Evolutionary conservation across 495 filamentous ascomycete species (phyloP), one percentile per base, ranked within the genome.

Genomic region (Aspergillus wentii): DNA sequence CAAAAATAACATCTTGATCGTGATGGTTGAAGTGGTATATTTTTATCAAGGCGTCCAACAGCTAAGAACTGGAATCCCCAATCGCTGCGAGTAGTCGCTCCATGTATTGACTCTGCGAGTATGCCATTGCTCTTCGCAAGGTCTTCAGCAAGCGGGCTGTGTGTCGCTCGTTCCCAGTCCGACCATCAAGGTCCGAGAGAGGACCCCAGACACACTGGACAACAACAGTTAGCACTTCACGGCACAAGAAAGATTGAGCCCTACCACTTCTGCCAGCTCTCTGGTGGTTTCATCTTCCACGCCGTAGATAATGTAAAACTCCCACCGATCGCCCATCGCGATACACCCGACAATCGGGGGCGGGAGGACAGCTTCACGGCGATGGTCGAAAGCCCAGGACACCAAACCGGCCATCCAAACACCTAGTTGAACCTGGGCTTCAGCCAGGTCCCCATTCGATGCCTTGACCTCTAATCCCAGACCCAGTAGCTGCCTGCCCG

Each of bases 251-350:
- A n/a, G n/a, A n/a, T n/a, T n/a, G n/a, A n/a, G n/a, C n/a, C n/a
- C n/a, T n/a, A n/a, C n/a, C n/a, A n/a, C n/a, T n/a, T n/a, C n/a
- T n/a, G n/a, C n/a, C n/a, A n/a, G n/a, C n/a, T n/a, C n/a, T 11
- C 16, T 13, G 15, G 32, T 9, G 25, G 13, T 9, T 34, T 20
- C 8, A 20, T 20, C 32, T 13, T 34, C 14, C 13, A 34, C 15
- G 16, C 2, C 5, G 17, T 45, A 45, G 8, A 45, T 29, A 27
- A 45, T 45, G 25, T 45, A 45, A 10, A 35, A 40, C 1, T 35
- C 30, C 35, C 35, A 39, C 7, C 19, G 1, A 1, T 30, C 35
- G 7, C 39, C 41, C 0, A 44, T 11, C 3, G 14, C 6, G 7
- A 32, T 44, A 13, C 35, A 35, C 3, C 41, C 41, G 2, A 44